phyloP scores from a whole-genome alignment of 179 eudicot genomes.

The Sideroxylon spinosum region DNA sequence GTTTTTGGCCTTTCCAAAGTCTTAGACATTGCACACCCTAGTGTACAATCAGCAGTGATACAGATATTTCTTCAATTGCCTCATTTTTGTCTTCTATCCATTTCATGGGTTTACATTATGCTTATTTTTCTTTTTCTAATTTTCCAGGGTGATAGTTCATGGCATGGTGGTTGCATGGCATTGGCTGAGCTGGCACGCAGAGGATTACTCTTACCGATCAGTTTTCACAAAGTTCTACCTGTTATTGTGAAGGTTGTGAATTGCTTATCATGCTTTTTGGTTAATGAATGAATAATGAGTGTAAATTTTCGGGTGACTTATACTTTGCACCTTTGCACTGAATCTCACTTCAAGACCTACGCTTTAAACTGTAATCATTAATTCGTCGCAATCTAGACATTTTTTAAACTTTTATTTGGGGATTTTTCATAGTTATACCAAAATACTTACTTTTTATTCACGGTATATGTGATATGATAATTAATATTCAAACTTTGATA shows the following conservation, averaged over 20 bases:
- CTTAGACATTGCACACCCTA: not conserved
- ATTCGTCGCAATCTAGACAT: too few relatives aligned
- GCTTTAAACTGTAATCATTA: too few relatives aligned
- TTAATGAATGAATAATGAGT: slow-evolving; percentile 1
- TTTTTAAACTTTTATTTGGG: too few relatives aligned
- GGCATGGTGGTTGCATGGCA: slow-evolving; percentile 99
- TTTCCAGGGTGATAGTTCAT: slow-evolving; percentile 94
- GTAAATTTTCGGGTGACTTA: too few relatives aligned
- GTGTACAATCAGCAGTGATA: not conserved
- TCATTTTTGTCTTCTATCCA: slow-evolving; percentile 11
- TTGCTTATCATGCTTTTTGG: slow-evolving; percentile 4
- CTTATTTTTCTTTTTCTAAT: not conserved
- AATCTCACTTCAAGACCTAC: too few relatives aligned
- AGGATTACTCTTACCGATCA: slow-evolving; percentile 87
- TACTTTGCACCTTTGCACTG: too few relatives aligned
- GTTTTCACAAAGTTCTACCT: slow-evolving; percentile 91
- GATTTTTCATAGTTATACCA: too few relatives aligned
- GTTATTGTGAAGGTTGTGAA: slow-evolving; percentile 73
- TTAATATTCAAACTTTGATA: too few relatives aligned
- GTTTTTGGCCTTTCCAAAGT: not conserved
- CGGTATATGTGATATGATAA: too few relatives aligned
- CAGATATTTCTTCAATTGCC: slow-evolving; percentile 9
- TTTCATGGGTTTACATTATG: not conserved
- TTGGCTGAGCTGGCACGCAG: slow-evolving; percentile 98
- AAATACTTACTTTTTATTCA: too few relatives aligned